These are phyloP conservation scores for Fusarium sp. DNA, from an alignment of 2,329 filamentous ascomycete species.

Conservation along the genomic window DNA sequence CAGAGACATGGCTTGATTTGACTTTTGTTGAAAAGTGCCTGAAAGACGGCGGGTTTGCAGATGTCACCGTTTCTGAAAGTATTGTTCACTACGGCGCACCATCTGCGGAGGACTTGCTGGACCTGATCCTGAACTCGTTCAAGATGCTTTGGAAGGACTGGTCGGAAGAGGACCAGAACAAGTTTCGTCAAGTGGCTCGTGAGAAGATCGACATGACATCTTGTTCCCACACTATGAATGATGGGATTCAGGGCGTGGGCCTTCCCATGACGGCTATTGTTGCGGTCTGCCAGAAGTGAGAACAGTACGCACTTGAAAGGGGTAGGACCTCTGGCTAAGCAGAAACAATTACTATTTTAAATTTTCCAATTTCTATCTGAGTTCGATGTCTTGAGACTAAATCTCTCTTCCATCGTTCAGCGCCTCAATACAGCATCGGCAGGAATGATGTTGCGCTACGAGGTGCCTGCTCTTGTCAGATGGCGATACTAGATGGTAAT, in stretches of 20 bases:
- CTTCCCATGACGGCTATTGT: not conserved
- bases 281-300: not conserved
- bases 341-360: not conserved
- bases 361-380: not conserved
- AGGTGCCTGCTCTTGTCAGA: not conserved
- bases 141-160: not conserved
- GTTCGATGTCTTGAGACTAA: not conserved
- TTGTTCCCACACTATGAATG: not conserved
- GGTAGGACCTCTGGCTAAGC: not conserved
- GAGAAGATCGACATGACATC: not conserved
- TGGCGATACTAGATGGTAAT: not conserved
- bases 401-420: not conserved
- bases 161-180: not conserved
- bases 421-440: not conserved
- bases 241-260: not conserved
- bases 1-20: not conserved
- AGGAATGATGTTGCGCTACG: not conserved
- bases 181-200: not conserved
- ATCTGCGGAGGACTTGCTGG: not conserved
- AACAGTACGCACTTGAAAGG: not conserved
- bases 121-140: not conserved
- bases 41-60: not conserved
- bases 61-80: not conserved
- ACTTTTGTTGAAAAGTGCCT: not conserved
- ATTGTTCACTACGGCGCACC: not conserved